Conservation (phyloP, 768 basidiomycete genomes). For the Mycena sanguinolenta region DNA sequence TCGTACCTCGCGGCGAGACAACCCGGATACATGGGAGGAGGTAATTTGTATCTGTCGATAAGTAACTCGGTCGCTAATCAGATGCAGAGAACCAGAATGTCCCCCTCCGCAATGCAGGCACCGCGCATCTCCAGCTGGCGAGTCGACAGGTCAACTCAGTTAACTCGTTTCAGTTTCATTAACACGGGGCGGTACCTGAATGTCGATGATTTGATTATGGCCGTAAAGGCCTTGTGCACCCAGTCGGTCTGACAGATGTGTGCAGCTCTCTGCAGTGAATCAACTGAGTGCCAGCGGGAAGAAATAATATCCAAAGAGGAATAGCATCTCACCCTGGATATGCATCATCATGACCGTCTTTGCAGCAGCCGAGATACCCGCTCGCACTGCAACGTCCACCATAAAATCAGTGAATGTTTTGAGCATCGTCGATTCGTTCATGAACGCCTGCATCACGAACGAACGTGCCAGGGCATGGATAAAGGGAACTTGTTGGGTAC, state of each 20-base stretch:
- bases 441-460: conserved; percentile 17
- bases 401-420: not conserved
- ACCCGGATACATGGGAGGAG: not conserved
- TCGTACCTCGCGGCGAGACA: not conserved
- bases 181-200: not conserved
- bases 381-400: not conserved
- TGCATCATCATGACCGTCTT: conserved; percentile 18
- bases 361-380: conserved; percentile 7
- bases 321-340: conserved; percentile 13
- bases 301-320: not conserved
- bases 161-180: not conserved
- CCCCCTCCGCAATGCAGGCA: conserved; percentile 10
- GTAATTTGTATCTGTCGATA: not conserved
- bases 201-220: conserved; percentile 11
- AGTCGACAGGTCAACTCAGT: not conserved
- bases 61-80: not conserved
- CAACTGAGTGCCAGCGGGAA: not conserved
- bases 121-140: conserved; percentile 14
- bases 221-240: conserved; percentile 6
- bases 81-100: not conserved
- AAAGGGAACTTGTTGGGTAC: conserved; percentile 7
- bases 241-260: not conserved
- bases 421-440: not conserved
- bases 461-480: not conserved
- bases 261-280: not conserved